Conservation (phyloP, 768 basidiomycete species). For the Infundibulicybe gibba region DNA sequence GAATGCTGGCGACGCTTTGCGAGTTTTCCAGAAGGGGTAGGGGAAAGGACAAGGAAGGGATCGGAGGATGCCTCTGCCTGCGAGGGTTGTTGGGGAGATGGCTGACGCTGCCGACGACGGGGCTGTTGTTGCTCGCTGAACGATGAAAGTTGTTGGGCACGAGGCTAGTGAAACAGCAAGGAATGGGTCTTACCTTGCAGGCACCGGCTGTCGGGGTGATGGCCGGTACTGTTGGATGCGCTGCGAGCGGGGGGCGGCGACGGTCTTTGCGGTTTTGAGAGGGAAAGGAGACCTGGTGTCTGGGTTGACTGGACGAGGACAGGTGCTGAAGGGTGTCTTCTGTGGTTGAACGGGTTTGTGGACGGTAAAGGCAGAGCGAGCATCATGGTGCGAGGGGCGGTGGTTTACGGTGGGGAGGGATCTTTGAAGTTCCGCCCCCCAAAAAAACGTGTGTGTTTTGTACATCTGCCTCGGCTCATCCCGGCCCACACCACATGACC, state of each 20-base stretch:
- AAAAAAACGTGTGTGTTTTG: no score
- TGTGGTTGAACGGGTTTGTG: constrained; percentile 32
- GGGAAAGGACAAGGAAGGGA: constrained; percentile 37
- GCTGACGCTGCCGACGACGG: constrained; percentile 47
- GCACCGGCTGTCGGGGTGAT: constrained; percentile 24
- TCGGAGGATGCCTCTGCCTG: constrained; percentile 59
- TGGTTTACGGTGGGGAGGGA: constrained; percentile 13
- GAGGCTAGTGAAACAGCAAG: constrained; percentile 20
- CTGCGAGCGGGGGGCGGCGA: constrained; percentile 19
- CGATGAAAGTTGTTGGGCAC: not conserved
- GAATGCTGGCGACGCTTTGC: constrained; percentile 50
- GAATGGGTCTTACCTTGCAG: constrained; percentile 41
- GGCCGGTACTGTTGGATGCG: constrained; percentile 22
- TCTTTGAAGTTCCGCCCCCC: not conserved
- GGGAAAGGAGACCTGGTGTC: constrained; percentile 68
- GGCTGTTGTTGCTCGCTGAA: constrained; percentile 48
- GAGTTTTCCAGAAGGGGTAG: constrained; percentile 52
- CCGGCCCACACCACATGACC: no score
- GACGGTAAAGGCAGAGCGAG: constrained; percentile 28
- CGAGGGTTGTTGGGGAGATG: constrained; percentile 36
- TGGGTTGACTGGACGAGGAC: constrained; percentile 70
- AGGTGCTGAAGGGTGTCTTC: constrained; percentile 67
- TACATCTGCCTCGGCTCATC: no score
- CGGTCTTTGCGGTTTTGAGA: constrained; percentile 47
- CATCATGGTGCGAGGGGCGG: constrained; percentile 35